These are phyloP conservation scores for Vitis rotundifolia DNA, from an alignment of 164 flowering plant genomes.

Conservation along the genomic window DNA sequence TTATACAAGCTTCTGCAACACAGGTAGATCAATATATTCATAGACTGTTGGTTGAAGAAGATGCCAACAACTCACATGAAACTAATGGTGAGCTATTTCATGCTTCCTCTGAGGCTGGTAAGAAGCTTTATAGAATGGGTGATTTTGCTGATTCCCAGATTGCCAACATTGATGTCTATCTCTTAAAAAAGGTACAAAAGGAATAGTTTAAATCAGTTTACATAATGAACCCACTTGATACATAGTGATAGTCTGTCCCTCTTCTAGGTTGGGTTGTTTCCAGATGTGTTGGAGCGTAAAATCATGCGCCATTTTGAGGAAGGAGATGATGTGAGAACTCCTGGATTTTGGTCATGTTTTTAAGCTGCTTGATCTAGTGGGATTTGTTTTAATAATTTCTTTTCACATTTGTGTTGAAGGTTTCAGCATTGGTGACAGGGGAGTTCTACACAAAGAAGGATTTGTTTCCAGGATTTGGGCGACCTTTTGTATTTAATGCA, in stretches of 20 bases:
- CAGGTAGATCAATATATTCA: conserved; percentile 90
- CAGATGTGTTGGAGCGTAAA: conserved; percentile 80
- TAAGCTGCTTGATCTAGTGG: neutral
- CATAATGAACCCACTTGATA: neutral
- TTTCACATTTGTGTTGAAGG: conserved; percentile 49
- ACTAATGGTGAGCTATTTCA: conserved; percentile 48
- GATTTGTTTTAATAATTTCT: conserved; percentile 1
- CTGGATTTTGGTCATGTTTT: conserved; percentile 5
- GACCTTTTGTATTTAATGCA: conserved; percentile 88
- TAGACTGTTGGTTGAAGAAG: conserved; percentile 87
- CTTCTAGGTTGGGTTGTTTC: conserved; percentile 89
- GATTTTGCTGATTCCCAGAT: conserved; percentile 62
- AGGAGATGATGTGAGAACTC: conserved; percentile 76
- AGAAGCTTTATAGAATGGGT: conserved; percentile 66
- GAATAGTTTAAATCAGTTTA: neutral
- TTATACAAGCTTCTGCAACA: neutral
- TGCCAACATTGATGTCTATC: conserved; percentile 69
- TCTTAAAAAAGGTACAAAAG: conserved; percentile 63
- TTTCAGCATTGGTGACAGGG: conserved; percentile 88
- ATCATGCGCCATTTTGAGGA: conserved; percentile 72
- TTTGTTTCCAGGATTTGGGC: conserved; percentile 95
- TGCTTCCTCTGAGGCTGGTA: conserved; percentile 71
- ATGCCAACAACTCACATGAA: conserved; percentile 34
- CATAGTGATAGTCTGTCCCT: neutral
- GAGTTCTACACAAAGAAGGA: conserved; percentile 88